A percentile compares a stretch with the other conserved stretches of the same genome.
phyloP scores from a whole-genome alignment of 2,329 filamentous ascomycete species.

The Penicillium sp. region DNA sequence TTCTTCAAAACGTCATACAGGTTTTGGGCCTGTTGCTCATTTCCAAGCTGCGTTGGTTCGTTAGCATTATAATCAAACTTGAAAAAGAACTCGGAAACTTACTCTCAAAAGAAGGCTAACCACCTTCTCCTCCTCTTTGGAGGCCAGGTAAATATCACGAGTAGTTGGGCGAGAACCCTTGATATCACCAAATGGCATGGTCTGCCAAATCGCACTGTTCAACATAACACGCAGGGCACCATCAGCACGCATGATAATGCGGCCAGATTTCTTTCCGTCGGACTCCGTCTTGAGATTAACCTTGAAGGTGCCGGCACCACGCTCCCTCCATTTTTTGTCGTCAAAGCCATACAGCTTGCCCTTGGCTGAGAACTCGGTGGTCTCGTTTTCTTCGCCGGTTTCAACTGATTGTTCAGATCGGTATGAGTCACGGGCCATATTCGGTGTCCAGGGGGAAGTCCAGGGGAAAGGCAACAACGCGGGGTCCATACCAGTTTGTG shows the following conservation, averaged over 20 bases:
- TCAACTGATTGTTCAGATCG: constrained; percentile 55
- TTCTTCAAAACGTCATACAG: not conserved
- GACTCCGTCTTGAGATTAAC: constrained; percentile 65
- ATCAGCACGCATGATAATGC: constrained; percentile 87
- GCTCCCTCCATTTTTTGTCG: constrained; percentile 79
- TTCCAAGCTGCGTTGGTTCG: not conserved
- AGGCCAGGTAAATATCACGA: constrained; percentile 60
- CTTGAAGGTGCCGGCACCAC: constrained; percentile 78
- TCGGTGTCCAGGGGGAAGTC: not conserved
- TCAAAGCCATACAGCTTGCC: constrained; percentile 83
- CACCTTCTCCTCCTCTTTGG: constrained; percentile 53
- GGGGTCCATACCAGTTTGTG: constrained; percentile 62
- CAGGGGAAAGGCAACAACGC: not conserved
- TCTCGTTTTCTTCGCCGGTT: constrained; percentile 83
- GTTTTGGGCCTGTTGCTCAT: not conserved
- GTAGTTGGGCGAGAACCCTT: constrained; percentile 62
- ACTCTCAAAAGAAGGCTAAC: constrained; percentile 59
- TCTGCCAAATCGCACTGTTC: constrained; percentile 76
- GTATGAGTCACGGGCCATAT: constrained; percentile 26
- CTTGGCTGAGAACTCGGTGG: constrained; percentile 69
- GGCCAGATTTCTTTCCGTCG: constrained; percentile 59
- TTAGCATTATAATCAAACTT: not conserved
- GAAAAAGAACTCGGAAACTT: constrained; percentile 19
- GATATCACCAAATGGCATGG: constrained; percentile 71
- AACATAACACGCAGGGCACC: constrained; percentile 82